These are phyloP conservation scores for Cordyceps cicadae DNA, from an alignment of 2,329 filamentous ascomycete species.

Conservation along the genomic window DNA sequence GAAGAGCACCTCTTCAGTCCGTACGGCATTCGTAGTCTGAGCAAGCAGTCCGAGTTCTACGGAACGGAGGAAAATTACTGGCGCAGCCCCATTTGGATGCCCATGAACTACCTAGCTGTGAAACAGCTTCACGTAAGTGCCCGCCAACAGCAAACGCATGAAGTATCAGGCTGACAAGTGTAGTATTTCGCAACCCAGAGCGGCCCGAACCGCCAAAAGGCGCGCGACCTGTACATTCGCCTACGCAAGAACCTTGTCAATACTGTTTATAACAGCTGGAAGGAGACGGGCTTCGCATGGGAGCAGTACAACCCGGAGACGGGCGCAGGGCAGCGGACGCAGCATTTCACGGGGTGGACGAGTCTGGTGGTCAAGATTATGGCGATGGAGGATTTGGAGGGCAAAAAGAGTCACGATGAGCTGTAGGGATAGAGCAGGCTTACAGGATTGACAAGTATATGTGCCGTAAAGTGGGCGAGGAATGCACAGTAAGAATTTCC, in stretches of 20 bases:
- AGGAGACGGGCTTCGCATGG: conserved; percentile 92
- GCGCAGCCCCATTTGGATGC: conserved; percentile 90
- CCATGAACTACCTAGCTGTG: conserved; percentile 86
- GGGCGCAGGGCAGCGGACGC: conserved; percentile 84
- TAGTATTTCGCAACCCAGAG: conserved; percentile 56
- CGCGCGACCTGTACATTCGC: conserved; percentile 63
- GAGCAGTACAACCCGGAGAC: conserved; percentile 96
- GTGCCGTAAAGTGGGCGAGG: background rate
- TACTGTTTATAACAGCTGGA: conserved; percentile 82
- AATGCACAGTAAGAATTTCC: background rate
- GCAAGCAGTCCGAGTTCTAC: conserved; percentile 73
- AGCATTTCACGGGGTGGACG: conserved; percentile 99
- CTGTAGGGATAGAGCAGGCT: conserved; percentile 25
- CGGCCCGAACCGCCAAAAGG: conserved; percentile 61
- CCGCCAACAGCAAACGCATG: background rate
- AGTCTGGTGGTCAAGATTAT: conserved; percentile 96
- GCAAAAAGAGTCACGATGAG: conserved; percentile 35
- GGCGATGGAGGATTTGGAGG: conserved; percentile 69
- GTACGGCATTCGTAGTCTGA: conserved; percentile 82
- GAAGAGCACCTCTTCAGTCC: conserved; percentile 84
- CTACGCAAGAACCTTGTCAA: conserved; percentile 79
- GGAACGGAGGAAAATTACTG: conserved; percentile 95
- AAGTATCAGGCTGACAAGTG: background rate
- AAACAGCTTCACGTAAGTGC: conserved; percentile 65
- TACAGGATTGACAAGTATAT: conserved; percentile 15